These are phyloP conservation scores for Ustilago nuda DNA, from an alignment of 1,284 basidiomycete genomes.

Conservation along the genomic window DNA sequence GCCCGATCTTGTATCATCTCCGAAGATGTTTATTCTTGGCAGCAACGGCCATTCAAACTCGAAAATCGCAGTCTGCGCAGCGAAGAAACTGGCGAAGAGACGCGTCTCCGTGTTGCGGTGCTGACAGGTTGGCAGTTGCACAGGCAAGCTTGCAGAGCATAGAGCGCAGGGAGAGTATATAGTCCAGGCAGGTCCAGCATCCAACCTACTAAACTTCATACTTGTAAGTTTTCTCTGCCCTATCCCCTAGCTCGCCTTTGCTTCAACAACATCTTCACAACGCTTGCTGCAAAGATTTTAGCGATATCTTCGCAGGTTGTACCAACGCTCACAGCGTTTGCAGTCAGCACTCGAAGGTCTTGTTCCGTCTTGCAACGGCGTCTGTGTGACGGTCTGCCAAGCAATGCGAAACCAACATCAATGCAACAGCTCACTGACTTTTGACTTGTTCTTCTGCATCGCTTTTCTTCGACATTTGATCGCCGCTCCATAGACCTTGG, in stretches of 20 bases:
- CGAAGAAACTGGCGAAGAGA: background rate
- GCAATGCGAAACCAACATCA: background rate
- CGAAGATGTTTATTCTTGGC: background rate
- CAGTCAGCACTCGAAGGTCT: background rate
- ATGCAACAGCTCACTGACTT: constrained; percentile 13
- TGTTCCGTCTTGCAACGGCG: background rate
- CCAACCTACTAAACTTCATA: constrained; percentile 22
- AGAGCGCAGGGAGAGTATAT: constrained; percentile 26
- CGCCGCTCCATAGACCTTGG: constrained; percentile 46
- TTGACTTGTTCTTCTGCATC: background rate
- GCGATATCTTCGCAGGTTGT: background rate
- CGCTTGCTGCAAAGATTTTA: background rate
- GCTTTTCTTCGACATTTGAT: constrained; percentile 4
- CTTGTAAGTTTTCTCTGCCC: constrained; percentile 39
- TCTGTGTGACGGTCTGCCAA: background rate
- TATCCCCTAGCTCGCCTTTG: constrained; percentile 19
- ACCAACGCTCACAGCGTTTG: background rate
- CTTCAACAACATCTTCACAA: background rate
- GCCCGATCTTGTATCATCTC: background rate
- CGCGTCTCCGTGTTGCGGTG: constrained; percentile 7
- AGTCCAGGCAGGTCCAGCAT: constrained; percentile 5
- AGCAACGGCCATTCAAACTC: constrained; percentile 36
- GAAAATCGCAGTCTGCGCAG: constrained; percentile 6
- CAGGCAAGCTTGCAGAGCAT: constrained; percentile 16
- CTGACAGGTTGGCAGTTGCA: background rate